Conservation (phyloP, 495 filamentous ascomycete species). For the Ascobolus immersus region DNA sequence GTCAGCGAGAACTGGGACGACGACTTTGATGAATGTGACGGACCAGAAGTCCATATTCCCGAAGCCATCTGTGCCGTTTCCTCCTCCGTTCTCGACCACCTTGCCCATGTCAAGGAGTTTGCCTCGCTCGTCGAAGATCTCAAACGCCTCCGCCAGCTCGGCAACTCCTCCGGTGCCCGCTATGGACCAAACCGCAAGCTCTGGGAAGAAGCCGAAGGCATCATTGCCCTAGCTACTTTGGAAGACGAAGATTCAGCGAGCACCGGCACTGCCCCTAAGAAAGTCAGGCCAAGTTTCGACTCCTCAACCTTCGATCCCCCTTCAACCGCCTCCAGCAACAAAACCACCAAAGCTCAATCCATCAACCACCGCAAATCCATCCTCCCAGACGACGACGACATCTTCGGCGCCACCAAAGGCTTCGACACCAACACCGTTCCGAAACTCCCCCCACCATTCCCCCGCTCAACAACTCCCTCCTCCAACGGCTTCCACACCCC, state of each 20-base stretch:
- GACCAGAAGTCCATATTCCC: slow-evolving; percentile 39
- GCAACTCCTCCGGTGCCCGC: slow-evolving; percentile 37
- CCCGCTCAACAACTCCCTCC: no score
- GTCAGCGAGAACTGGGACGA: slow-evolving; percentile 68
- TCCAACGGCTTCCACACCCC: no score
- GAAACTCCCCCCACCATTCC: no score
- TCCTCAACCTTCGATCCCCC: no score
- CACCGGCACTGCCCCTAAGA: slow-evolving; percentile 21
- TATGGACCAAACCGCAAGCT: slow-evolving; percentile 34
- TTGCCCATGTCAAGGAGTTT: slow-evolving; percentile 64
- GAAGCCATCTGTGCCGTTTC: slow-evolving; percentile 61
- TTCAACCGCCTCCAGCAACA: slow-evolving; percentile 9
- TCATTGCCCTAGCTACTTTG: slow-evolving; percentile 61
- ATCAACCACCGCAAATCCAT: slow-evolving; percentile 33
- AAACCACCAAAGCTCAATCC: slow-evolving; percentile 1
- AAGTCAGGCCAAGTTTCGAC: slow-evolving; percentile 19
- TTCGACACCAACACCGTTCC: no score
- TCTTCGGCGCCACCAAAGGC: no score
- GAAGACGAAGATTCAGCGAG: slow-evolving; percentile 42
- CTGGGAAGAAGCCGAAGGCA: slow-evolving; percentile 71
- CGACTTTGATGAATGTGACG: slow-evolving; percentile 31
- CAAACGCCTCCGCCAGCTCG: slow-evolving; percentile 39
- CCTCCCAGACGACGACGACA: slow-evolving; percentile 36
- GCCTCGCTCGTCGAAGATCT: slow-evolving; percentile 52
- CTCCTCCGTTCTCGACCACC: slow-evolving; percentile 61